Conservation (phyloP, 2,329 filamentous ascomycete species). For the Septoria linicola region DNA sequence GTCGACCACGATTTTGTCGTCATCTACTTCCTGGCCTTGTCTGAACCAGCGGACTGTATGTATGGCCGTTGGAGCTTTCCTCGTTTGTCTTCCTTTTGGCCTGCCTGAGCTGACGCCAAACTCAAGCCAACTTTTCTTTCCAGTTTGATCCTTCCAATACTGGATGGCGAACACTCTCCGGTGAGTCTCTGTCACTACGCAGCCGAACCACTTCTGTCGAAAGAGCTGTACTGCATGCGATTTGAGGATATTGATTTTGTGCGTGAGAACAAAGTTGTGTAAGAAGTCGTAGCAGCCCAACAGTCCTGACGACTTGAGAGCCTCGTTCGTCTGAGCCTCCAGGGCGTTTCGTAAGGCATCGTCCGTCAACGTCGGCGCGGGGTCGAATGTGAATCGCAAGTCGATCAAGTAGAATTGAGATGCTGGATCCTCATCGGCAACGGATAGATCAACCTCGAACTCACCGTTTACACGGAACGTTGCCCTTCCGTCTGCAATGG, state of each 20-base stretch:
- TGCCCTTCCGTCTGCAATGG: slow-evolving; percentile 78
- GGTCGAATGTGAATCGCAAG: slow-evolving; percentile 77
- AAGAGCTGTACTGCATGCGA: slow-evolving; percentile 72
- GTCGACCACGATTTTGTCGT: slow-evolving; percentile 64
- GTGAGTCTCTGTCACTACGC: slow-evolving; percentile 72
- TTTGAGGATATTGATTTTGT: slow-evolving; percentile 81
- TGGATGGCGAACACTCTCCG: slow-evolving; percentile 82
- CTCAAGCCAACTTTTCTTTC: slow-evolving; percentile 85
- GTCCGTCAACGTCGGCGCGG: slow-evolving; percentile 60
- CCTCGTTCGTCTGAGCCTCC: slow-evolving; percentile 69
- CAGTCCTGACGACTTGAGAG: slow-evolving; percentile 69
- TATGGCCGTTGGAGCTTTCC: slow-evolving; percentile 33
- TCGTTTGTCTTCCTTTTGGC: slow-evolving; percentile 31
- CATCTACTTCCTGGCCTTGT: slow-evolving; percentile 71
- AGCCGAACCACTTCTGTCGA: slow-evolving; percentile 72
- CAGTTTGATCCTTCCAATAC: slow-evolving; percentile 76
- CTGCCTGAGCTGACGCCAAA: slow-evolving; percentile 73
- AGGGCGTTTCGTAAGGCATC: slow-evolving; percentile 64
- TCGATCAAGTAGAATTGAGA: slow-evolving; percentile 95
- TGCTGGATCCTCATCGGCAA: slow-evolving; percentile 78
- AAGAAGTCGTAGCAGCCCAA: slow-evolving; percentile 79
- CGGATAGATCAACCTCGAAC: slow-evolving; percentile 89
- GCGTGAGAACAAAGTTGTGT: slow-evolving; percentile 82
- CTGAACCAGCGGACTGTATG: slow-evolving; percentile 78
- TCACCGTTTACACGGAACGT: slow-evolving; percentile 82